Evolutionary conservation across 331 rosid genomes (phyloP).

Genomic region (Quercus lobata): DNA sequence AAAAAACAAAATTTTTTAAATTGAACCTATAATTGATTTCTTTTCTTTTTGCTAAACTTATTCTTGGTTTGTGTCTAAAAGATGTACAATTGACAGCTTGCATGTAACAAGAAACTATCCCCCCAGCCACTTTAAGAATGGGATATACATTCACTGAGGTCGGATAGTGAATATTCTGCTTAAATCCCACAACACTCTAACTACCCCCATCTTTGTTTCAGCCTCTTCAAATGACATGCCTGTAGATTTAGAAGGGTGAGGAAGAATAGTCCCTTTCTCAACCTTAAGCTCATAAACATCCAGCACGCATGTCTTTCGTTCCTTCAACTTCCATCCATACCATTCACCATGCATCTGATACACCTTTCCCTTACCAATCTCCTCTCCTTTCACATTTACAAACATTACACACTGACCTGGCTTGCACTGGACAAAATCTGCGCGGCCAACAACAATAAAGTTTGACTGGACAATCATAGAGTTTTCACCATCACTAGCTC

Average conservation of each 20-base stretch:
- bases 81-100: conserved; percentile 9
- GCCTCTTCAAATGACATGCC: conserved; percentile 79
- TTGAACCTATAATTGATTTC: not conserved
- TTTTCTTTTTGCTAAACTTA: not conserved
- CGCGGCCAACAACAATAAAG: conserved; percentile 23
- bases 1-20: not conserved
- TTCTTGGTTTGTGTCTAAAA: not conserved
- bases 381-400: conserved; percentile 46
- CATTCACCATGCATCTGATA: conserved; percentile 66
- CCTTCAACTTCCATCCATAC: conserved; percentile 69
- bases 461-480: conserved; percentile 31
- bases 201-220: conserved; percentile 59
- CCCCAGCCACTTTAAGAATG: conserved; percentile 16
- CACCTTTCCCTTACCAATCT: conserved; percentile 65
- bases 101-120: conserved; percentile 1
- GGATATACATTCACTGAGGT: conserved; percentile 23
- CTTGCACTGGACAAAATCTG: conserved; percentile 42
- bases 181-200: conserved; percentile 81
- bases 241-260: conserved; percentile 55
- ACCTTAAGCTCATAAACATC: conserved; percentile 65
- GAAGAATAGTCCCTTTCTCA: conserved; percentile 43
- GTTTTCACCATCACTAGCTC: conserved; percentile 21
- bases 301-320: conserved; percentile 44
- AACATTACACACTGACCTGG: conserved; percentile 60
- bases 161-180: conserved; percentile 36